Base-by-base conservation (phyloP, 257 asterid genomes). In the Linaria vulgaris region DNA sequence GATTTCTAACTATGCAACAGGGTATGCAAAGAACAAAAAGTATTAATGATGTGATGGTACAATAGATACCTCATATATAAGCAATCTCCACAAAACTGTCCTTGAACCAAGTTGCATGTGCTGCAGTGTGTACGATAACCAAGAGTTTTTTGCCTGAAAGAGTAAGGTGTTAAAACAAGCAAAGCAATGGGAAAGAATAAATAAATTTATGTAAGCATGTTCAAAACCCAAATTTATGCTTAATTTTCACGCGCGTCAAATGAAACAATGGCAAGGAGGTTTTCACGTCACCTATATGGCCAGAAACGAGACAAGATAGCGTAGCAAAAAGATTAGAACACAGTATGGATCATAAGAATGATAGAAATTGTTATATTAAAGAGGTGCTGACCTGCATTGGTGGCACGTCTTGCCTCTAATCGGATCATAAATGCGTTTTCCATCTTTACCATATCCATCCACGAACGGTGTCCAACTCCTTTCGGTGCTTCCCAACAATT, bases 61-160 rank as follows among this genome's bases (percentile, higher is more conserved):
- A 64, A 20, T 48, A 31, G 47, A 52, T 83, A 94, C 99, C 96
- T 90, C 96, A 90, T 90, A 66, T 75, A 94, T 64, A 94, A 83
- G 82, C 97, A 94, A 75, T 94, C 99, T 59, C 99, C 99, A 75
- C 99, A 94, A 76, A 94, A 94, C 74, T 94, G 97, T 38, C 99
- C 99, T 67, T 87, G 99, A 43, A 85, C 87, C 88, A 85, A 58
- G 70, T 64, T 74, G 80, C 99, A 89, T 56, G 72, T 27, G 82
- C 87, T 44, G 81, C 97, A 94, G 61, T 76, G 84, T 41, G 97
- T 94, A 31, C 91, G 96, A 58, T 75, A 84, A 44, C 99, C 99
- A 52, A 90, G 95, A 11, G 99, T 87, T 78, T 94, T 94, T 79
- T 90, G 97, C 88, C 97, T 94, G 88, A 63, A 63, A 72, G 27